Percentiles rank a stretch among this genome's conserved stretches.
Conservation (phyloP, 1,284 basidiomycete species). For the Kwoniella shivajii region DNA sequence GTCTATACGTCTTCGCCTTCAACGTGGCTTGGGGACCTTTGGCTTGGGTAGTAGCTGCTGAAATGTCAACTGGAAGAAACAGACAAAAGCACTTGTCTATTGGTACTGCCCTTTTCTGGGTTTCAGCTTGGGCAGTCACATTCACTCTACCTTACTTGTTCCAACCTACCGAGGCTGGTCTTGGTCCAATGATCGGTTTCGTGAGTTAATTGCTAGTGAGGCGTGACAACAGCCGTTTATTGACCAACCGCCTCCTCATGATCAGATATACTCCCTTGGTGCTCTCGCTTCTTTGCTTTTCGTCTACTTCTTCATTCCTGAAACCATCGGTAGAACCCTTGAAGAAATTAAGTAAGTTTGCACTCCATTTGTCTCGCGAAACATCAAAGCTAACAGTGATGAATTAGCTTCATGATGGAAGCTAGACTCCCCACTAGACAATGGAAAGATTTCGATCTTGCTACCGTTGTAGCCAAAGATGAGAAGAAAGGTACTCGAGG, state of each 20-base stretch:
- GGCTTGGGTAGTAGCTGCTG: constrained; percentile 47
- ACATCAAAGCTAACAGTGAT: not conserved
- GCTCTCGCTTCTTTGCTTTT: constrained; percentile 51
- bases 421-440: constrained; percentile 45
- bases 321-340: constrained; percentile 47
- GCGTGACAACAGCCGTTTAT: not conserved
- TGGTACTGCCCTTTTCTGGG: constrained; percentile 57
- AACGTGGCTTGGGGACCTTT: constrained; percentile 55
- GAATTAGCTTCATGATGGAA: constrained; percentile 37
- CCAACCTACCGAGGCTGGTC: constrained; percentile 43
- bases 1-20: constrained; percentile 47
- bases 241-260: not conserved
- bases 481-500: constrained; percentile 38
- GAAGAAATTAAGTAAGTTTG: constrained; percentile 47
- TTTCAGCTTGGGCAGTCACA: constrained; percentile 55
- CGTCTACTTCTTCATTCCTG: constrained; percentile 57
- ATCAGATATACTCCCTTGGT: constrained; percentile 36
- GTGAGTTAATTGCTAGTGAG: constrained; percentile 18
- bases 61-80: constrained; percentile 52
- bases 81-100: constrained; percentile 56
- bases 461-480: constrained; percentile 37
- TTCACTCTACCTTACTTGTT: constrained; percentile 53
- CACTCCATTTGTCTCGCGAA: not conserved
- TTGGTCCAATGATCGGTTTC: constrained; percentile 55
- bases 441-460: constrained; percentile 47